phyloP scores from a whole-genome alignment of 371 early-diverging fungal genomes.

The Saksenaea oblongispora region DNA sequence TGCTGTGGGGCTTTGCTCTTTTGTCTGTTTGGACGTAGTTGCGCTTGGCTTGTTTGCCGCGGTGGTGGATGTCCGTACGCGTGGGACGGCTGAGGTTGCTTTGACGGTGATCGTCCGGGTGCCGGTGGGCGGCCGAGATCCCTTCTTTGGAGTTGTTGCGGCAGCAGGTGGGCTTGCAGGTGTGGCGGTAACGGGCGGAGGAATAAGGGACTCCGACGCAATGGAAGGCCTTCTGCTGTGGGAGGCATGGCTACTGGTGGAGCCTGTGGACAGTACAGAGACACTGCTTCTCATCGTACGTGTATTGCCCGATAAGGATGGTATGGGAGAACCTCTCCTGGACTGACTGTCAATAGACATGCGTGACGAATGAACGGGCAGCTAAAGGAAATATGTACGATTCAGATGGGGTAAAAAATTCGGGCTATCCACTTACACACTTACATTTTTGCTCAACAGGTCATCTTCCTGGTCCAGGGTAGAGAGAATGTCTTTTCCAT shows the following conservation, averaged over 20 bases:
- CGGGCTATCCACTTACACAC: constrained; percentile 2
- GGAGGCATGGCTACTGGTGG: constrained; percentile 1
- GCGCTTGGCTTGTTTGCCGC: background rate
- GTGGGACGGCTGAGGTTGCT: constrained; percentile 18
- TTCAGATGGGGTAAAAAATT: background rate
- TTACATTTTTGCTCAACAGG: constrained; percentile 26
- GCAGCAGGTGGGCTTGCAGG: constrained; percentile 12
- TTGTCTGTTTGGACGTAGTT: constrained; percentile 3
- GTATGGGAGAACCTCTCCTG: constrained; percentile 18
- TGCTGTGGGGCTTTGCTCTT: constrained; percentile 8
- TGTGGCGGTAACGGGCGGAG: background rate
- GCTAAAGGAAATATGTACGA: constrained; percentile 6
- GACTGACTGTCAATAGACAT: constrained; percentile 27
- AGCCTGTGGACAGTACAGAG: constrained; percentile 11
- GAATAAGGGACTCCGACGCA: background rate
- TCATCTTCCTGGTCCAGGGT: constrained; percentile 24
- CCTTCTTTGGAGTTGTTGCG: constrained; percentile 8
- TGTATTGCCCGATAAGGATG: constrained; percentile 17
- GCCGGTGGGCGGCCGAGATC: constrained; percentile 16
- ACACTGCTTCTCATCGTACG: constrained; percentile 18
- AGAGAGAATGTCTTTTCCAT: constrained; percentile 35
- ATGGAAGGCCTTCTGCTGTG: constrained; percentile 15
- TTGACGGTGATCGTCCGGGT: constrained; percentile 8
- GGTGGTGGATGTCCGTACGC: constrained; percentile 20
- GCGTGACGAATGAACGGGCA: constrained; percentile 31